Evolutionary conservation across 2,329 filamentous ascomycete genomes (phyloP), one percentile per base, ranked within the genome.

Genomic region (Scedosporium aurantiacum): DNA sequence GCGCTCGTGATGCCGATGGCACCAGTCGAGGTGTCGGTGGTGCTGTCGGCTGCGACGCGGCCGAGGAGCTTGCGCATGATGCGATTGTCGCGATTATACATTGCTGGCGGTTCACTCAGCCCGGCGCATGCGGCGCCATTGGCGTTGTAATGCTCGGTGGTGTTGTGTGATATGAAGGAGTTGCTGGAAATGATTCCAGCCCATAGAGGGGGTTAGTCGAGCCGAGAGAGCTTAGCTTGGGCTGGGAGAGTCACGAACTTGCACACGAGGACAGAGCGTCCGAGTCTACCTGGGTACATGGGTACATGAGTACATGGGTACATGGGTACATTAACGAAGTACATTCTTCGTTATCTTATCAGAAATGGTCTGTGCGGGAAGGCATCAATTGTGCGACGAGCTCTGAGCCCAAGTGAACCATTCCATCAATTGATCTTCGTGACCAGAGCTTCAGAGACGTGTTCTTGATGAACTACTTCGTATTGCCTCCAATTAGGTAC

Each of bases 41-140:
- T 71, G 63, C 78, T 74, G 64, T 82, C 78, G 65, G 75, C 73
- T 28, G 76, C 71, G 63, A 76, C 73, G 67, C 82, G 82, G 70
- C 82, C 82, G 37, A 85, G 78, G 25, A 85, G 78, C 74, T 83
- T 82, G 70, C 82, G 80, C 78, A 85, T 83, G 64, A 82, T 82
- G 72, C 75, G 80, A 63, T 77, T 79, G 66, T 82, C 74, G 71
- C 74, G 78, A 64, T 77, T 81, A 72, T 81, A 81, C 78, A 80
- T 81, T 64, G 61, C 70, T 64, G 65, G 67, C 62, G 67, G 61
- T 67, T 61, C 64, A 66, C 65, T 54, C 23, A 54, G 23, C 50
- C 50, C 67, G 63, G 65, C 65, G 63, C 63, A 65, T 63, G 66
- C 63, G 67, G 68, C 70, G 71, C 74, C 74, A 75, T 75, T 61